Evolutionary conservation across 2,329 filamentous ascomycete species (phyloP), one percentile per base, ranked within the genome.

Genomic region (Neocucurbitaria cava): DNA sequence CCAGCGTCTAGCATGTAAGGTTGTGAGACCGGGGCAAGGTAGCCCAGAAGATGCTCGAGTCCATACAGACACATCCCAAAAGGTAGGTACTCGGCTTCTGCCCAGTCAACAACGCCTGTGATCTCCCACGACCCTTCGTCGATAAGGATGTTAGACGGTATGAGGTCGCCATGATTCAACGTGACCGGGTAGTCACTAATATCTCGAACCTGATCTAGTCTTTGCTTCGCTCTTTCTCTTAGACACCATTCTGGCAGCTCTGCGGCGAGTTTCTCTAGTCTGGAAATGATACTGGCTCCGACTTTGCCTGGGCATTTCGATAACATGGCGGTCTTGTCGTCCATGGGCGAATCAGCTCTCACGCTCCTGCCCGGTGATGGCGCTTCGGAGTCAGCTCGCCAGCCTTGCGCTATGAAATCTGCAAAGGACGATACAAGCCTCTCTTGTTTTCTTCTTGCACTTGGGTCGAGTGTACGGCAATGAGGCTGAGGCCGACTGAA

Each of bases 31-130:
- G 3, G 60, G 9, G 63, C 68, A n/a, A 80, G 65, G 51, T 77
- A 74, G 0, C 86, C 85, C 0, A 89, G 73, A 1, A 88, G 65
- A 68, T 86, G 81, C 64, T 89, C 86, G 0, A 88, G 69, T 0
- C 85, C 86, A 60, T 87, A 88, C 39, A 87, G 69, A 23, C 81
- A 82, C 3, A 83, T 76, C 0, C 86, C 87, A 60, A 87, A 86
- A 0, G 86, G 86, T 8, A 87, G 67, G 54, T 76, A 80, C 65
- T 88, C 86, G 0, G 82, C 85, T 65, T 89, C 87, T 0, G 84
- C 84, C 87, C 86, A 89, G 64, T 89, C 87, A 0, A 89, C 77
- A 1, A 89, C 54, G 1, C 86, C 87, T 0, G 65, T 76, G 7
- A 88, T 65, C 2, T 61, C 49, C 48, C 82, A 83, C 0, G 77